Conservation (phyloP, 2,329 filamentous ascomycete genomes). For the Cladosporium sp. region DNA sequence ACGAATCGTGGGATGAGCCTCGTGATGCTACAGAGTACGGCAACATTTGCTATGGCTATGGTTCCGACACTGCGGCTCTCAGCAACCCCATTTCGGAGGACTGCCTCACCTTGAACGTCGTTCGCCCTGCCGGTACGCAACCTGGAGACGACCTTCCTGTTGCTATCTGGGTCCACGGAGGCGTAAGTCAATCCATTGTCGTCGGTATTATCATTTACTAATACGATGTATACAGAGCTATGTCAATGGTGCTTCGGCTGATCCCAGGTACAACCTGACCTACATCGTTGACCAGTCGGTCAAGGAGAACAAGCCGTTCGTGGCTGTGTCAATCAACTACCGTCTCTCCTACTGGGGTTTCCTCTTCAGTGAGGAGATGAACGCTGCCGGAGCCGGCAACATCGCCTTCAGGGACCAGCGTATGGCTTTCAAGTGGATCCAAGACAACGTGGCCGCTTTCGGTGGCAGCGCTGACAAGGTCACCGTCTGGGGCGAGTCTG, state of each 20-base stretch:
- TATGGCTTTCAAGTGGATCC: slow-evolving; percentile 35
- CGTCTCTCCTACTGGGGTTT: slow-evolving; percentile 40
- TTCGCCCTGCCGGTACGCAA: slow-evolving; percentile 37
- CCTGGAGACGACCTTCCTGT: slow-evolving; percentile 48
- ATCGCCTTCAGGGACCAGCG: slow-evolving; percentile 23
- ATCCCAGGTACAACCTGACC: slow-evolving; percentile 44
- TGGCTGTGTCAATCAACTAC: slow-evolving; percentile 59
- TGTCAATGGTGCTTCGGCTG: slow-evolving; percentile 39
- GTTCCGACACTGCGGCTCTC: neutral
- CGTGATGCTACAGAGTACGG: slow-evolving; percentile 27
- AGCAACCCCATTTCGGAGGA: slow-evolving; percentile 40
- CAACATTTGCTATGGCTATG: slow-evolving; percentile 32
- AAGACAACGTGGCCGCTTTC: slow-evolving; percentile 41
- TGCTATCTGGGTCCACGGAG: slow-evolving; percentile 59
- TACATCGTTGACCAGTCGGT: slow-evolving; percentile 61
- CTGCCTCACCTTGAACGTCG: slow-evolving; percentile 58
- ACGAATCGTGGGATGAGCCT: slow-evolving; percentile 4
- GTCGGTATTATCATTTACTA: neutral
- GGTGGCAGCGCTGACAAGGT: slow-evolving; percentile 73
- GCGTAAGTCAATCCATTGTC: slow-evolving; percentile 30
- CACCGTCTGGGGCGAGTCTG: slow-evolving; percentile 71
- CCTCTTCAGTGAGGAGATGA: slow-evolving; percentile 7
- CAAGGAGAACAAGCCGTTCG: slow-evolving; percentile 43
- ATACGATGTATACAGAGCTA: neutral
- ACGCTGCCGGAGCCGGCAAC: slow-evolving; percentile 20